Evolutionary conservation across 331 rosid species (phyloP).

Genomic region (Acacia pycnantha): DNA sequence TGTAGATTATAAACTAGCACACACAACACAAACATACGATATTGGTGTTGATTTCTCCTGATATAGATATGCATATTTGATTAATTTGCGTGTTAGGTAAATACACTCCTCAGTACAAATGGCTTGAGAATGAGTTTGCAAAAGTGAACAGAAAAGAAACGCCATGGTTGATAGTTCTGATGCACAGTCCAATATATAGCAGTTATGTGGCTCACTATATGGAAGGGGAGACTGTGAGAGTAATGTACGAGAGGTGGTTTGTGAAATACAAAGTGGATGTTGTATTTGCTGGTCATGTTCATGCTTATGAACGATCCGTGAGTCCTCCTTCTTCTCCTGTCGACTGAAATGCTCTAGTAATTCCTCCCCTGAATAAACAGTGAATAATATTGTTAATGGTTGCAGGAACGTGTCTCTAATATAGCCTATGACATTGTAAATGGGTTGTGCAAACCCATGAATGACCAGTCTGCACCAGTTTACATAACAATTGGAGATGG

Average conservation of each 20-base stretch:
- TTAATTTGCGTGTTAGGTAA: conserved; percentile 17
- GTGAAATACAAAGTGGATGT: conserved; percentile 39
- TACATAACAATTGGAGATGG: conserved; percentile 86
- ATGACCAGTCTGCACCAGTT: conserved; percentile 57
- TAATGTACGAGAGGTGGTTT: conserved; percentile 41
- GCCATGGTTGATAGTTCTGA: conserved; percentile 47
- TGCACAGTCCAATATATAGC: conserved; percentile 34
- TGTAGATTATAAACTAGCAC: not conserved
- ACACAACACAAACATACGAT: not conserved
- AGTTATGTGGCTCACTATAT: conserved; percentile 33
- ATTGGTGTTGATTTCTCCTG: not conserved
- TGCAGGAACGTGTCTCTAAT: conserved; percentile 70
- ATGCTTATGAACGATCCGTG: conserved; percentile 44
- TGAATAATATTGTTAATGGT: not conserved
- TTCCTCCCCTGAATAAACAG: not conserved
- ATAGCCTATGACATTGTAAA: conserved; percentile 60
- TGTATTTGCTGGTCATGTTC: conserved; percentile 49
- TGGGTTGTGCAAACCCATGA: conserved; percentile 50
- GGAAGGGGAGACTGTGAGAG: conserved; percentile 46
- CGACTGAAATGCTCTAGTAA: not conserved
- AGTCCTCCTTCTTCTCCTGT: conserved; percentile 11
- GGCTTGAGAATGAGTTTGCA: conserved; percentile 38
- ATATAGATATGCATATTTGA: not conserved
- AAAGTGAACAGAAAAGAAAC: conserved; percentile 42
- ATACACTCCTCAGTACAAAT: conserved; percentile 43